Evolutionary conservation across 805 yeast species (phyloP).

Genomic region (Metschnikowia orientalis): DNA sequence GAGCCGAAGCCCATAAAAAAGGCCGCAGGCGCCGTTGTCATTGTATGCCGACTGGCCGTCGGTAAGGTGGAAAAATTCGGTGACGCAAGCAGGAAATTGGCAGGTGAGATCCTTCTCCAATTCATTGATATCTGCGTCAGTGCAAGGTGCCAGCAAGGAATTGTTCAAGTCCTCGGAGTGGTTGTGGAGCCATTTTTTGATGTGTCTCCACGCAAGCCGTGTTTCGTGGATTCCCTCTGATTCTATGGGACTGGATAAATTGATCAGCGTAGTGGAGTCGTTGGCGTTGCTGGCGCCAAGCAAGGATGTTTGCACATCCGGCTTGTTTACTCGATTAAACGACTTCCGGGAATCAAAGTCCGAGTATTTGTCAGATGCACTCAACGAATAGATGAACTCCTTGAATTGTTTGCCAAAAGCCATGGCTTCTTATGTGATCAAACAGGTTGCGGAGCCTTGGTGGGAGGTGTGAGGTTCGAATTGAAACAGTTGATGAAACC

Average conservation of each 20-base stretch:
- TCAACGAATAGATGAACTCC: conserved; percentile 58
- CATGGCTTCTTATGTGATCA: too few species aligned
- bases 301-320: conserved; percentile 32
- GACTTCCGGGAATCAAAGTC: conserved; percentile 53
- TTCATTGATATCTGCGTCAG: conserved; percentile 71
- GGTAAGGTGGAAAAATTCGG: conserved; percentile 73
- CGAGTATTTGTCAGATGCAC: conserved; percentile 67
- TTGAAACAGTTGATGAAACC: too few species aligned
- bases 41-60: conserved; percentile 82
- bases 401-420: conserved; percentile 40
- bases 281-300: conserved; percentile 27
- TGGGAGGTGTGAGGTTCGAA: too few species aligned
- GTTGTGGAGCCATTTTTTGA: conserved; percentile 75
- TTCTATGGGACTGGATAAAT: conserved; percentile 25
- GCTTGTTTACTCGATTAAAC: conserved; percentile 40
- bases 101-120: conserved; percentile 79
- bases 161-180: conserved; percentile 79
- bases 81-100: conserved; percentile 72
- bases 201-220: conserved; percentile 81
- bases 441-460: too few species aligned
- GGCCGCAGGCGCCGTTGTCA: conserved; percentile 62
- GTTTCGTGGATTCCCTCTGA: conserved; percentile 71
- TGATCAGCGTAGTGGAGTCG: conserved; percentile 18
- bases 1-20: conserved; percentile 75
- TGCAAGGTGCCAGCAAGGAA: conserved; percentile 73